Evolutionary conservation across 805 yeast genomes (phyloP).

Genomic region (Ogataea pignaliae): DNA sequence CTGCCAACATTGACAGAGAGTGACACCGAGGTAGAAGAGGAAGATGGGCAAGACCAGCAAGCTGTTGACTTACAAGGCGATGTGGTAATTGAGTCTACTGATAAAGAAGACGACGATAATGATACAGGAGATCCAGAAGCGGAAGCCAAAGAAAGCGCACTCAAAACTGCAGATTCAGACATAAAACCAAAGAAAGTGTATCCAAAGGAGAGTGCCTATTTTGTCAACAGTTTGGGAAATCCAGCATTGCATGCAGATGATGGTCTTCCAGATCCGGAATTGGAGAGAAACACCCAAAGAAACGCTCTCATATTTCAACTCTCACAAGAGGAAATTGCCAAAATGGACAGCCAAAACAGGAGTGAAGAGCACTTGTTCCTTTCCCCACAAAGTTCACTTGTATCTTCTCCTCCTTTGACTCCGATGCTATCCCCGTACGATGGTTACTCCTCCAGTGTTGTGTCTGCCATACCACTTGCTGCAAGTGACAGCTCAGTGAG

Average conservation of each 20-base stretch:
- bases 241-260: constrained; percentile 8
- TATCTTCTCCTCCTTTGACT: not conserved
- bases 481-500: not conserved
- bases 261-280: constrained; percentile 20
- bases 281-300: constrained; percentile 25
- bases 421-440: not conserved
- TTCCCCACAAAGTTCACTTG: constrained; percentile 10
- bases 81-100: not conserved
- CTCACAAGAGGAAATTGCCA: constrained; percentile 14
- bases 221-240: constrained; percentile 1
- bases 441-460: too few species aligned
- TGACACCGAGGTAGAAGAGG: not conserved
- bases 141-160: not conserved
- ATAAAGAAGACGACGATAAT: not conserved
- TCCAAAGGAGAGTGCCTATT: constrained; percentile 2
- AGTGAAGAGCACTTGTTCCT: constrained; percentile 13
- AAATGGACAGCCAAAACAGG: constrained; percentile 7
- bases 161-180: not conserved
- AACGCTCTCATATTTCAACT: constrained; percentile 27
- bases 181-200: not conserved
- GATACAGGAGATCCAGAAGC: not conserved
- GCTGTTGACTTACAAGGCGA: not conserved
- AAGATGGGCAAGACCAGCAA: not conserved
- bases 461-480: not conserved
- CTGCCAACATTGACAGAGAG: constrained; percentile 1